Evolutionary conservation across 2,329 filamentous ascomycete species (phyloP).

Genomic region (Trichoderma oligosporum): DNA sequence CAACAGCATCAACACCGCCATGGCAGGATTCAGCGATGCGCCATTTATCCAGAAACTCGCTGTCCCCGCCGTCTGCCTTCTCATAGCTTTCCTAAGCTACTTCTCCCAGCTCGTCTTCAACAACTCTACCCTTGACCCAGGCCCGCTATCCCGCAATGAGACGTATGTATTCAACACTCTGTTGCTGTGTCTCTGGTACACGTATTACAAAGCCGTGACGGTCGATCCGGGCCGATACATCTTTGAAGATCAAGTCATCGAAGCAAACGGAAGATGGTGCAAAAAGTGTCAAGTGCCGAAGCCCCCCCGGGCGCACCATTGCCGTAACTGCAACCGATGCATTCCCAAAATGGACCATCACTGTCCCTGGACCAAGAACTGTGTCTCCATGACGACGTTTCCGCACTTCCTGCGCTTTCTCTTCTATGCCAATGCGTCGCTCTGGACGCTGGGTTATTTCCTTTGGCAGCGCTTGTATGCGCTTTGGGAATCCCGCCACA

Average conservation of each 20-base stretch:
- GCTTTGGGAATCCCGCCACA: conserved; percentile 61
- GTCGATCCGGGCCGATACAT: conserved; percentile 55
- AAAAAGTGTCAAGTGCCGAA: conserved; percentile 71
- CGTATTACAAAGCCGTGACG: conserved; percentile 61
- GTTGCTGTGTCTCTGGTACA: conserved; percentile 61
- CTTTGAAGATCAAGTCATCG: conserved; percentile 39
- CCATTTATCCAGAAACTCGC: conserved; percentile 53
- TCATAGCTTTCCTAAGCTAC: conserved; percentile 69
- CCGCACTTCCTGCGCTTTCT: conserved; percentile 81
- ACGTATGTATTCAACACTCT: conserved; percentile 62
- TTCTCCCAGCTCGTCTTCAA: conserved; percentile 68
- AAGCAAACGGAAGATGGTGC: conserved; percentile 58
- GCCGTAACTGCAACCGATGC: conserved; percentile 69
- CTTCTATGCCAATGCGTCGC: conserved; percentile 61
- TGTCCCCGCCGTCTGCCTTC: conserved; percentile 61
- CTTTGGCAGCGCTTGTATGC: conserved; percentile 55
- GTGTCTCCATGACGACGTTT: conserved; percentile 76
- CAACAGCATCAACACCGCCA: conserved; percentile 23
- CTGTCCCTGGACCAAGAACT: conserved; percentile 81
- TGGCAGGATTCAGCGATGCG: conserved; percentile 43
- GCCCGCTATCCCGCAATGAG: conserved; percentile 56
- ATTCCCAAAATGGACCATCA: conserved; percentile 83
- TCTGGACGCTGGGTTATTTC: conserved; percentile 59
- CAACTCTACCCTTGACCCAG: conserved; percentile 52
- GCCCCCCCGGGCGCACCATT: conserved; percentile 76